A percentile compares a stretch with the other conserved stretches of the same genome.
Conservation (phyloP, 2,329 filamentous ascomycete genomes). For the Verruconis gallopava region DNA sequence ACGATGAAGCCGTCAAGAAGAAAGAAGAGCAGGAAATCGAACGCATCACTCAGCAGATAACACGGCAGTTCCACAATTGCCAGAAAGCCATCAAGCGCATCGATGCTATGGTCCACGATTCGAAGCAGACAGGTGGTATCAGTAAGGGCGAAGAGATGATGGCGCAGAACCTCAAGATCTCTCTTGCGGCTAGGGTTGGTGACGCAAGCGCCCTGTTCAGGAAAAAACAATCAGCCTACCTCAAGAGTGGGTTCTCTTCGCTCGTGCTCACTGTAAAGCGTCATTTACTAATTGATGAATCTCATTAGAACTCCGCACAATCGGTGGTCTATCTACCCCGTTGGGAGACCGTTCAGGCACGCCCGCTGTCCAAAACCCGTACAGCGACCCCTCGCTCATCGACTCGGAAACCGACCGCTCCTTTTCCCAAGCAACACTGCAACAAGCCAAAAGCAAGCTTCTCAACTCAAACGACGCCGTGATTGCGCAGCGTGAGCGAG, state of each 20-base stretch:
- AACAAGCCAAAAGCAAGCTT: slow-evolving; percentile 54
- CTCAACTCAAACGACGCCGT: slow-evolving; percentile 59
- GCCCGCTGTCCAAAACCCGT: slow-evolving; percentile 45
- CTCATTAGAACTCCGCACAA: slow-evolving; percentile 32
- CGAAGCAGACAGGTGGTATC: slow-evolving; percentile 57
- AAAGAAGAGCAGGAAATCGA: slow-evolving; percentile 87
- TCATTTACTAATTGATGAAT: not conserved
- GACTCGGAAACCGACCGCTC: slow-evolving; percentile 90
- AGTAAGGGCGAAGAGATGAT: slow-evolving; percentile 82
- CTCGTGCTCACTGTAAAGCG: no score
- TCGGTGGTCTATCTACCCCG: slow-evolving; percentile 36
- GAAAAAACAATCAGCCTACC: slow-evolving; percentile 93
- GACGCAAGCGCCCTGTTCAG: slow-evolving; percentile 84
- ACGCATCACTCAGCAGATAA: slow-evolving; percentile 78
- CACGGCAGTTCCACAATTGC: slow-evolving; percentile 76
- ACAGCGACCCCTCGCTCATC: slow-evolving; percentile 74
- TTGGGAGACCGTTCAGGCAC: slow-evolving; percentile 37
- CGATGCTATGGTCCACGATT: slow-evolving; percentile 74
- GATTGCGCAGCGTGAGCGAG: slow-evolving; percentile 84
- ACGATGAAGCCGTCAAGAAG: slow-evolving; percentile 82
- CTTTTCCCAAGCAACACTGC: slow-evolving; percentile 79
- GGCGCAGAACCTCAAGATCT: slow-evolving; percentile 92
- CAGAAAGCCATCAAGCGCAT: slow-evolving; percentile 80
- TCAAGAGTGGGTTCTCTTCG: slow-evolving; percentile 65
- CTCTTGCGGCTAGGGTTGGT: slow-evolving; percentile 74